Evolutionary conservation across 2,329 filamentous ascomycete genomes (phyloP), one percentile per base, ranked within the genome.

Genomic region (Fusarium sp.): DNA sequence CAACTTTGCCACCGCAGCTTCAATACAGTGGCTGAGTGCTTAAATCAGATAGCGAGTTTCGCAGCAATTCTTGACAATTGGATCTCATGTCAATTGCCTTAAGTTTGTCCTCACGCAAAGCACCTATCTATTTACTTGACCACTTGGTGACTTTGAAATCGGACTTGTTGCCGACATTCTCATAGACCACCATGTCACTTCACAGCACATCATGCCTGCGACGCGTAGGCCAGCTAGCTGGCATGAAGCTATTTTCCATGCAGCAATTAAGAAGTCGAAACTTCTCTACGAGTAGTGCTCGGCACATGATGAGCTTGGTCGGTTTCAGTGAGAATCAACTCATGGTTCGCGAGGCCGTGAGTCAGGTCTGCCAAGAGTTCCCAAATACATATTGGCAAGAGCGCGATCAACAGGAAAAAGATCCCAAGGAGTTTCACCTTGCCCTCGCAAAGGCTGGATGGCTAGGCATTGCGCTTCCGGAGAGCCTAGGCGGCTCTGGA

Each of bases 401-500:
- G 20, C 20, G 20, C 20, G 20, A 23, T 23, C 20, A 23, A 23
- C 20, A 85, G 9, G 90, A 90, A 71, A 84, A 88, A 63, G 92
- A 95, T 78, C 93, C 93, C 0, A 86, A 88, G 55, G 92, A 94
- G 38, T 90, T 97, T 42, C 93, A 96, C 78, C 88, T 90, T 2
- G 91, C 91, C 0, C 81, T 96, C 15, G 91, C 93, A 12, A 88
- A 88, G 61, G 91, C 90, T 71, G 93, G 93, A 15, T 96, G 92
- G 92, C 87, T 96, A 44, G 93, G 93, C 6, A 94, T 95, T 71
- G 92, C 92, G 0, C 82, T 96, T 6, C 93, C 93, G 0, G 91
- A 94, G 77, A 84, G 88, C 1, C 86, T 94, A 0, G 93, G 93
- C 7, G 93, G 93, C 2, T 87, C 92, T 3, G 92, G 92, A 0